phyloP scores from a whole-genome alignment of 1,284 basidiomycete species.

The Lignosus rhinocerotis region DNA sequence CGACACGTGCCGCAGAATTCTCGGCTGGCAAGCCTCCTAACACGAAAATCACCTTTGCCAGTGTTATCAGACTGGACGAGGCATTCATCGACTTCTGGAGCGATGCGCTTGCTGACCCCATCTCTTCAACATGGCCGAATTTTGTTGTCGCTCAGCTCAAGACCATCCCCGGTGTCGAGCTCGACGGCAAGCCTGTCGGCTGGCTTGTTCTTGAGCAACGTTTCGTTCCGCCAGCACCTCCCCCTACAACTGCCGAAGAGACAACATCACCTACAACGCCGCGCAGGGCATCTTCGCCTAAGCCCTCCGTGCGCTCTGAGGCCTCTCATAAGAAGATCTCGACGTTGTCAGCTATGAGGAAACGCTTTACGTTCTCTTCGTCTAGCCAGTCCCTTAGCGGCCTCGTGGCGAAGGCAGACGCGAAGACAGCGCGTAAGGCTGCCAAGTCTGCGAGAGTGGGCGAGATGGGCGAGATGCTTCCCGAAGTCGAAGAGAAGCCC shows the following conservation, averaged over 20 bases:
- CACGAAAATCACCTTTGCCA: constrained; percentile 46
- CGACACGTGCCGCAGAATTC: constrained; percentile 9
- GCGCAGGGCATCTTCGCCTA: constrained; percentile 45
- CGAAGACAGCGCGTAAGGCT: constrained; percentile 29
- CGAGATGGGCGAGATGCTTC: constrained; percentile 65
- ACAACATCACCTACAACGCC: constrained; percentile 15
- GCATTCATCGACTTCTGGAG: constrained; percentile 80
- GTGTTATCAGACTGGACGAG: constrained; percentile 64
- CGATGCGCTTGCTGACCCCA: constrained; percentile 66
- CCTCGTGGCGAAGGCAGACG: constrained; percentile 13
- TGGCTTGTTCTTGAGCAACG: constrained; percentile 70
- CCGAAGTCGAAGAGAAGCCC: constrained; percentile 46
- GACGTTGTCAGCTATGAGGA: constrained; percentile 46
- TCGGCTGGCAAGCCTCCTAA: constrained; percentile 25
- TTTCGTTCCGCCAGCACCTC: constrained; percentile 42
- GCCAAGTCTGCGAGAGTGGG: constrained; percentile 45
- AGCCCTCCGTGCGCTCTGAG: constrained; percentile 50
- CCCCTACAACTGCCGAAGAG: constrained; percentile 29
- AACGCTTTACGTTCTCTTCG: constrained; percentile 61
- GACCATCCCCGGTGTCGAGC: constrained; percentile 24
- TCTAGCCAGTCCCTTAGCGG: constrained; percentile 21
- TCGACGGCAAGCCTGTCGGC: constrained; percentile 38
- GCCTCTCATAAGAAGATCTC: constrained; percentile 39
- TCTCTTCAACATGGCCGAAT: constrained; percentile 60
- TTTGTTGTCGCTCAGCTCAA: constrained; percentile 71